A percentile compares a stretch with the other conserved stretches of the same genome.
phyloP scores from a whole-genome alignment of 495 filamentous ascomycete species.

The Schizothecium vesticola region DNA sequence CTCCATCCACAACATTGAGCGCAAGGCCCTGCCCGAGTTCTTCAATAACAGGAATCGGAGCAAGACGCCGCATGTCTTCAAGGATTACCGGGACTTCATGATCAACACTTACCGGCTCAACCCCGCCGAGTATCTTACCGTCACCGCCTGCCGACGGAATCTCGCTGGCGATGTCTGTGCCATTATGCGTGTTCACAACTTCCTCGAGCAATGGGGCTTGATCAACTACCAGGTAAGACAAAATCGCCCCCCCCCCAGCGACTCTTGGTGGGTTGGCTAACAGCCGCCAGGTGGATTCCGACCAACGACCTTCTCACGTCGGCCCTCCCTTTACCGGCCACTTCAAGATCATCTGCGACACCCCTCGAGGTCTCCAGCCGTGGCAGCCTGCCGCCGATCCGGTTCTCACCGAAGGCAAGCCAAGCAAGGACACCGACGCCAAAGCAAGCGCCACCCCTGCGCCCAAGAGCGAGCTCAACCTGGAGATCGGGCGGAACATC shows the following conservation, averaged over 20 bases:
- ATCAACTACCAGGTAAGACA: slow-evolving; percentile 97
- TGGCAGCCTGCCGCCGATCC: slow-evolving; percentile 85
- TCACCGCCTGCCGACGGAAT: slow-evolving; percentile 95
- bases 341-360: slow-evolving; percentile 91
- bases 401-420: slow-evolving; percentile 56
- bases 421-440: slow-evolving; percentile 71
- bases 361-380: slow-evolving; percentile 86
- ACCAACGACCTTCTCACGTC: slow-evolving; percentile 89
- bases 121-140: slow-evolving; percentile 91
- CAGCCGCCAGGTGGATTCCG: slow-evolving; percentile 74
- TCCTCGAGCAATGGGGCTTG: slow-evolving; percentile 98
- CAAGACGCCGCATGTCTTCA: slow-evolving; percentile 96
- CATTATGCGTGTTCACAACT: slow-evolving; percentile 96
- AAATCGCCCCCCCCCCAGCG: background rate
- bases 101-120: slow-evolving; percentile 97
- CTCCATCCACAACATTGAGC: slow-evolving; percentile 77
- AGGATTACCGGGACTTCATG: slow-evolving; percentile 99
- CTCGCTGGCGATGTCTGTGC: slow-evolving; percentile 96
- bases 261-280: slow-evolving; percentile 18
- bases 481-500: slow-evolving; percentile 88
- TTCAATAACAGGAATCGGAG: slow-evolving; percentile 97
- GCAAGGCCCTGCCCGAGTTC: slow-evolving; percentile 89
- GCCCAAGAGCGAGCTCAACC: slow-evolving; percentile 73
- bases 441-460: slow-evolving; percentile 57
- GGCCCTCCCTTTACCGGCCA: slow-evolving; percentile 96